Percentiles rank a stretch among this genome's conserved stretches.
Conservation (phyloP, 768 basidiomycete genomes). For the Phaeolepiota aurea region DNA sequence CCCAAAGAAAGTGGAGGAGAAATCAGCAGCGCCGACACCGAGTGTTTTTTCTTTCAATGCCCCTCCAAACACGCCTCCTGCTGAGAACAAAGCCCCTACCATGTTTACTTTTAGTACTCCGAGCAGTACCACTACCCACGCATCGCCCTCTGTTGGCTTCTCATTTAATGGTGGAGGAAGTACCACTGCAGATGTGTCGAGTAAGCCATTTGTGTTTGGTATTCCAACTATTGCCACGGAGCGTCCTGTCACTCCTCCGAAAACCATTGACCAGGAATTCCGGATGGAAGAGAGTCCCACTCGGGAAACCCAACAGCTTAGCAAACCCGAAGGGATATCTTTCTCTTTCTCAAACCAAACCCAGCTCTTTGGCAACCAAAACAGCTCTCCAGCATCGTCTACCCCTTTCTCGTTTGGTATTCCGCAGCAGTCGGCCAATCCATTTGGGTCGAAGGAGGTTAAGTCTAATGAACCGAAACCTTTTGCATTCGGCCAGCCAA, state of each 20-base stretch:
- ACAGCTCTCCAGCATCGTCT: slow-evolving; percentile 12
- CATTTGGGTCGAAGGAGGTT: slow-evolving; percentile 37
- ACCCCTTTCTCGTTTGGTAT: slow-evolving; percentile 35
- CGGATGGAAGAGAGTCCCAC: slow-evolving; percentile 81
- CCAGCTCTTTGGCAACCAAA: slow-evolving; percentile 22
- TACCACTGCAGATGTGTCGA: slow-evolving; percentile 33
- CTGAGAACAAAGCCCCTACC: slow-evolving; percentile 14
- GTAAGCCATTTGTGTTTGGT: slow-evolving; percentile 51
- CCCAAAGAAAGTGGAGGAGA: slow-evolving; percentile 4
- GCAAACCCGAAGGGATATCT: slow-evolving; percentile 38
- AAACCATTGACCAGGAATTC: slow-evolving; percentile 54
- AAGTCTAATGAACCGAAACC: slow-evolving; percentile 37
- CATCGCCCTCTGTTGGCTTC: slow-evolving; percentile 28
- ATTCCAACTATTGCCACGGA: slow-evolving; percentile 22
- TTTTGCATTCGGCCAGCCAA: slow-evolving; percentile 41
- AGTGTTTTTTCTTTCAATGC: slow-evolving; percentile 38
- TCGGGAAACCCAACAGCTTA: slow-evolving; percentile 47
- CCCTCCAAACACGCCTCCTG: slow-evolving; percentile 22
- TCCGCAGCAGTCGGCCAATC: slow-evolving; percentile 24
- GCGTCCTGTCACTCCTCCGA: slow-evolving; percentile 60
- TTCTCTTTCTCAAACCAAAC: slow-evolving; percentile 23
- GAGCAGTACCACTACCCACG: slow-evolving; percentile 10
- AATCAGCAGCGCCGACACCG: slow-evolving; percentile 12
- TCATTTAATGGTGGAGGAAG: slow-evolving; percentile 42
- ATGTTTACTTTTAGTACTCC: slow-evolving; percentile 31